These are phyloP conservation scores for Coemansia brasiliensis DNA, from an alignment of 192 early-diverging fungal genomes.

Conservation along the genomic window DNA sequence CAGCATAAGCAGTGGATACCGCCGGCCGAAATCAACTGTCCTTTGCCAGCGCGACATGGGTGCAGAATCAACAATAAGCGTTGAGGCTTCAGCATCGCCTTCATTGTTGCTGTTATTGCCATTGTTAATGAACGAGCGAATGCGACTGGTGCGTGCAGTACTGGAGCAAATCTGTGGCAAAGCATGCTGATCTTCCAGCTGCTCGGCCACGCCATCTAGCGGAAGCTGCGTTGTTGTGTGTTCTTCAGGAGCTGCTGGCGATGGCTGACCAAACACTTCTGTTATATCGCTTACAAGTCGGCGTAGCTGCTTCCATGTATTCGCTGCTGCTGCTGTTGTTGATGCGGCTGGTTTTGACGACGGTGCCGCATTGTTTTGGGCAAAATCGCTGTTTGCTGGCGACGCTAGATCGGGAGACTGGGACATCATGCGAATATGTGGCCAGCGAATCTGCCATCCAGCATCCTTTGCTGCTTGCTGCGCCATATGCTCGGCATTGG, in stretches of 20 bases:
- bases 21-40: constrained; percentile 20
- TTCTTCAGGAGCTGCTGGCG: not conserved
- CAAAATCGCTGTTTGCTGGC: not conserved
- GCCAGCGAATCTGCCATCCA: constrained; percentile 48
- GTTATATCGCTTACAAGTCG: constrained; percentile 35
- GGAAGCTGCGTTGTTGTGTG: constrained; percentile 1
- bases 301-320: constrained; percentile 35
- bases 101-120: not conserved
- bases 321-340: not conserved
- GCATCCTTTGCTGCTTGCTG: constrained; percentile 37
- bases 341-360: not conserved
- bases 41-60: not conserved
- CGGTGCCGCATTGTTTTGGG: not conserved
- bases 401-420: constrained; percentile 39
- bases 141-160: not conserved
- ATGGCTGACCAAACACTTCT: constrained; percentile 34
- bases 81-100: not conserved
- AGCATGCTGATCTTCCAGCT: not conserved
- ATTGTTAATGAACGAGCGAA: constrained; percentile 10
- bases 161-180: no score
- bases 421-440: constrained; percentile 51
- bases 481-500: constrained; percentile 38
- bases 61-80: no score
- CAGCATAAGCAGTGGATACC: constrained; percentile 22
- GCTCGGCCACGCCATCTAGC: constrained; percentile 1